A percentile compares a stretch with the other conserved stretches of the same genome.
Evolutionary conservation across 208 protist genomes (phyloP).

Genomic region (Phytomonas francai): DNA sequence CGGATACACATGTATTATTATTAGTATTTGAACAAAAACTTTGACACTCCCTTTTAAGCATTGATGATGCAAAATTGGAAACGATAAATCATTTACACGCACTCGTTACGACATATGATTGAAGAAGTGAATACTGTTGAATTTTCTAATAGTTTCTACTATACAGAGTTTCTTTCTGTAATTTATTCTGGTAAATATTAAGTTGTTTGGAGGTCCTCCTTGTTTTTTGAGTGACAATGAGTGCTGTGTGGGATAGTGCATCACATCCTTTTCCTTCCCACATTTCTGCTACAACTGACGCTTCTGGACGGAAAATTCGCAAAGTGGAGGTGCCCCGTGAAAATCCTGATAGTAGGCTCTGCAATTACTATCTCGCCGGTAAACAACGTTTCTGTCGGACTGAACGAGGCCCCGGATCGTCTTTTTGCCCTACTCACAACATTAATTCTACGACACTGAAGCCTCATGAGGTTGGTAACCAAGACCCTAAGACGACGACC

Average conservation of each 20-base stretch:
- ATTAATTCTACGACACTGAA: neutral
- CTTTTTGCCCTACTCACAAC: conserved; percentile 57
- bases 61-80: neutral
- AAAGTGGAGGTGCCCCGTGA: conserved; percentile 16
- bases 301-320: conserved; percentile 11
- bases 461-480: neutral
- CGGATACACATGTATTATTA: too few relatives aligned
- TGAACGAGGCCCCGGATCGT: conserved; percentile 23
- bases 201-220: neutral
- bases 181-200: neutral
- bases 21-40: too few relatives aligned
- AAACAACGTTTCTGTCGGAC: conserved; percentile 71
- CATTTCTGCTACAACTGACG: neutral
- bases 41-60: neutral
- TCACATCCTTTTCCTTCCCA: neutral
- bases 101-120: neutral
- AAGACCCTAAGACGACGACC: neutral
- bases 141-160: neutral
- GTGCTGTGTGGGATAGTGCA: neutral
- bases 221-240: neutral
- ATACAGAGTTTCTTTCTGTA: neutral
- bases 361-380: conserved; percentile 50
- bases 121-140: neutral
- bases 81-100: neutral
- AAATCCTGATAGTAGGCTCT: conserved; percentile 45